These are phyloP conservation scores for Uncinocarpus reesii DNA, from an alignment of 2,329 filamentous ascomycete species.

Conservation along the genomic window DNA sequence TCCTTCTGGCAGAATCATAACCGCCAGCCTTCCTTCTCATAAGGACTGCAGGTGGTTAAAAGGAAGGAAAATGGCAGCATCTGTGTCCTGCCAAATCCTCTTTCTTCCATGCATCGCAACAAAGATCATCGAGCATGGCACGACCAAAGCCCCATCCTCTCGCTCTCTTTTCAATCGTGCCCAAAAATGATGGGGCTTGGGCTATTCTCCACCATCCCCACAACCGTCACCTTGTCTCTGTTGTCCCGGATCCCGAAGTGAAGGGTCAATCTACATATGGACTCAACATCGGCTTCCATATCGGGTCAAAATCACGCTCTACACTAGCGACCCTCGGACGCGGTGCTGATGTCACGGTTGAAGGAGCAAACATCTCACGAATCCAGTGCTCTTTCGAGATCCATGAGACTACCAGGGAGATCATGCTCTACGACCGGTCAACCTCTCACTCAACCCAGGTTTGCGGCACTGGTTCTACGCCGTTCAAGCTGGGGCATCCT, in stretches of 20 bases:
- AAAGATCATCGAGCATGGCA: no score
- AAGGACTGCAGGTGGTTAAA: no score
- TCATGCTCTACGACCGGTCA: not conserved
- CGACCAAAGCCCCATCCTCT: not conserved
- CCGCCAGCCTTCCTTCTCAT: no score
- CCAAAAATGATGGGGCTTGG: not conserved
- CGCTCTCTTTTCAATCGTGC: conserved; percentile 10
- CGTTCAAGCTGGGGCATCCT: not conserved
- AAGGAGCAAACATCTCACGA: conserved; percentile 14
- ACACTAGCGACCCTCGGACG: conserved; percentile 16
- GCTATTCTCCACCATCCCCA: conserved; percentile 7
- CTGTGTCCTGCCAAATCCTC: no score
- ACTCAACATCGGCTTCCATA: conserved; percentile 13
- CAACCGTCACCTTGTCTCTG: conserved; percentile 11
- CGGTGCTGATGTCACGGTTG: conserved; percentile 15
- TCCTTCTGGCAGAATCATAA: no score
- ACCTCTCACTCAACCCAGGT: not conserved
- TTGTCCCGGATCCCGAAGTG: not conserved
- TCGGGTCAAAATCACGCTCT: not conserved
- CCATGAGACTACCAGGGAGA: not conserved
- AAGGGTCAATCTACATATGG: not conserved
- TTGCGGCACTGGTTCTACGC: not conserved
- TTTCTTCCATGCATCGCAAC: no score
- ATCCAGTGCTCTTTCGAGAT: conserved; percentile 20
- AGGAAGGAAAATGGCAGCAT: no score